phyloP scores from a whole-genome alignment of 2,329 filamentous ascomycete genomes.

The Epichloe amarillans region DNA sequence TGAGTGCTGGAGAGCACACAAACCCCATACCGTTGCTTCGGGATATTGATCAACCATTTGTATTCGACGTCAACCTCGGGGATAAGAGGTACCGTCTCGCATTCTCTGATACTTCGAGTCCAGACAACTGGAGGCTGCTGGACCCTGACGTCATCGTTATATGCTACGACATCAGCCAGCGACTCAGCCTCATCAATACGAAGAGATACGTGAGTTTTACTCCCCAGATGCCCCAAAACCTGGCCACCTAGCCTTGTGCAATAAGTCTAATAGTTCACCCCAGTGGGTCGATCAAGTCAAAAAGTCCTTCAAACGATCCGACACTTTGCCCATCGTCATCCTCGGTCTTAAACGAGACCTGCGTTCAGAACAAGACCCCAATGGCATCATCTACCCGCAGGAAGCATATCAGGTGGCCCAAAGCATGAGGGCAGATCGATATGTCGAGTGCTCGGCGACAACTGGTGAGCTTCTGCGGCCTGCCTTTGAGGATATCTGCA shows the following conservation, averaged over 20 bases:
- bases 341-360: slow-evolving; percentile 49
- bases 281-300: slow-evolving; percentile 47
- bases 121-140: slow-evolving; percentile 45
- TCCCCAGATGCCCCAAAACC: not conserved
- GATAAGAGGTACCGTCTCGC: slow-evolving; percentile 35
- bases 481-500: slow-evolving; percentile 48
- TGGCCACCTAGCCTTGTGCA: slow-evolving; percentile 3
- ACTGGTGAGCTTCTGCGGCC: slow-evolving; percentile 45
- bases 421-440: slow-evolving; percentile 46
- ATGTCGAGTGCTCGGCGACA: slow-evolving; percentile 49
- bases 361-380: slow-evolving; percentile 42
- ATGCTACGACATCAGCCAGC: slow-evolving; percentile 49
- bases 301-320: slow-evolving; percentile 30
- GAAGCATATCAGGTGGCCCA: slow-evolving; percentile 45
- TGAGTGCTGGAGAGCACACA: slow-evolving; percentile 32
- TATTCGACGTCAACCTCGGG: slow-evolving; percentile 37
- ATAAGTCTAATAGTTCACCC: not conserved
- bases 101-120: slow-evolving; percentile 46
- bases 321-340: slow-evolving; percentile 40
- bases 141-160: slow-evolving; percentile 44
- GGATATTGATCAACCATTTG: slow-evolving; percentile 47
- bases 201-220: slow-evolving; percentile 34
- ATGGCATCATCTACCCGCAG: slow-evolving; percentile 47
- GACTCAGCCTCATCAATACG: slow-evolving; percentile 44
- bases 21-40: slow-evolving; percentile 35